Evolutionary conservation across 2,329 filamentous ascomycete species (phyloP).

Genomic region (Alternaria sp.): DNA sequence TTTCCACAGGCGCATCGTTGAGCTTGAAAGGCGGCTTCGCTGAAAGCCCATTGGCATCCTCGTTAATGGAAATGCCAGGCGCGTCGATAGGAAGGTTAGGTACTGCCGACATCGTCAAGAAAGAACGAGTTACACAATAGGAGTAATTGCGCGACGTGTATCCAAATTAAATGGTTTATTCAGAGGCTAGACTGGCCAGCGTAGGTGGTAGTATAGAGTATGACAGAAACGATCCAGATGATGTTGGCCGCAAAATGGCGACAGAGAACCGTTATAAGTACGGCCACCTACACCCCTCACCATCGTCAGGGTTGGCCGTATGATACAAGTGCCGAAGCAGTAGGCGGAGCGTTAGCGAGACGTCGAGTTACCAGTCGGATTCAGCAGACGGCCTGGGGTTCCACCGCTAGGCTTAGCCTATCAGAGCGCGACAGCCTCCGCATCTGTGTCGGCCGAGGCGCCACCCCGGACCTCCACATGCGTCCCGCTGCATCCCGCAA

Average conservation of each 20-base stretch:
- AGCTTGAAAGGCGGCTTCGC: conserved; percentile 33
- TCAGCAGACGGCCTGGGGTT: background rate
- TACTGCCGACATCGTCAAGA: conserved; percentile 37
- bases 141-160: background rate
- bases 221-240: conserved; percentile 3
- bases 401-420: conserved; percentile 11
- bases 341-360: conserved; percentile 1
- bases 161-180: conserved; percentile 14
- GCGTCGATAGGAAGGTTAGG: conserved; percentile 35
- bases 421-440: conserved; percentile 22
- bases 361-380: background rate
- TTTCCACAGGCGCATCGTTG: conserved; percentile 51
- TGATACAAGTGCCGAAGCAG: conserved; percentile 23
- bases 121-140: background rate
- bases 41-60: conserved; percentile 8
- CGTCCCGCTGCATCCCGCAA: conserved; percentile 28
- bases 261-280: conserved; percentile 4
- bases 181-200: conserved; percentile 6
- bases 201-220: conserved; percentile 20
- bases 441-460: conserved; percentile 12
- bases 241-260: background rate
- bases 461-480: conserved; percentile 27
- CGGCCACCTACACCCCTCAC: background rate
- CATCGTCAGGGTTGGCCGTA: background rate
- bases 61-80: conserved; percentile 15